phyloP scores from a whole-genome alignment of 2,329 filamentous ascomycete species.

The Fulvia fulva region DNA sequence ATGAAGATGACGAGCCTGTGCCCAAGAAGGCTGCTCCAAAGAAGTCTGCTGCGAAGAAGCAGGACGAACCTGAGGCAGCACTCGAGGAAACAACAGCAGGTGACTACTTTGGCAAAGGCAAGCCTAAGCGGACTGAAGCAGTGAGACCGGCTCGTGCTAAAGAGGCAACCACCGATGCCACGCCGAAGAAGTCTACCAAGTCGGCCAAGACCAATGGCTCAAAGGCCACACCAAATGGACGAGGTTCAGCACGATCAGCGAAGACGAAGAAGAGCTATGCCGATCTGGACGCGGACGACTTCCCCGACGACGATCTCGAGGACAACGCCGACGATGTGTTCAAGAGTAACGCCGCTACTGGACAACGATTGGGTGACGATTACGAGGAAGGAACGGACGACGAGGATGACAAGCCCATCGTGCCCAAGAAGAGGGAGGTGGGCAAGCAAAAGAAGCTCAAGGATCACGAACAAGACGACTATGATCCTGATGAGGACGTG shows the following conservation, averaged over 20 bases:
- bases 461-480: slow-evolving; percentile 37
- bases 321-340: slow-evolving; percentile 75
- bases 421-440: slow-evolving; percentile 40
- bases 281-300: slow-evolving; percentile 34
- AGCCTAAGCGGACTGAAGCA: slow-evolving; percentile 48
- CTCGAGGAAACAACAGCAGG: slow-evolving; percentile 57
- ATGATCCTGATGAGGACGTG: slow-evolving; percentile 44
- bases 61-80: slow-evolving; percentile 24
- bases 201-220: slow-evolving; percentile 31
- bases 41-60: slow-evolving; percentile 55
- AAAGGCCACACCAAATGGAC: slow-evolving; percentile 36
- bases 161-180: slow-evolving; percentile 6
- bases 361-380: slow-evolving; percentile 58
- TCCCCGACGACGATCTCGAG: slow-evolving; percentile 39
- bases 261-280: slow-evolving; percentile 43
- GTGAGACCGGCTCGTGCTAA: slow-evolving; percentile 25
- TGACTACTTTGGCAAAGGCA: slow-evolving; percentile 58
- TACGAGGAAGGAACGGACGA: slow-evolving; percentile 65
- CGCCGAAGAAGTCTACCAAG: slow-evolving; percentile 35
- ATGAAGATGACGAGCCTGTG: slow-evolving; percentile 41
- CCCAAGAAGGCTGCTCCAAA: slow-evolving; percentile 40
- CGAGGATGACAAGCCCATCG: slow-evolving; percentile 61
- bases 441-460: slow-evolving; percentile 32
- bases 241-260: slow-evolving; percentile 33
- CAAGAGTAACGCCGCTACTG: slow-evolving; percentile 64